phyloP scores from a whole-genome alignment of 2,329 filamentous ascomycete species.

The Pseudofabraea citricarpa region DNA sequence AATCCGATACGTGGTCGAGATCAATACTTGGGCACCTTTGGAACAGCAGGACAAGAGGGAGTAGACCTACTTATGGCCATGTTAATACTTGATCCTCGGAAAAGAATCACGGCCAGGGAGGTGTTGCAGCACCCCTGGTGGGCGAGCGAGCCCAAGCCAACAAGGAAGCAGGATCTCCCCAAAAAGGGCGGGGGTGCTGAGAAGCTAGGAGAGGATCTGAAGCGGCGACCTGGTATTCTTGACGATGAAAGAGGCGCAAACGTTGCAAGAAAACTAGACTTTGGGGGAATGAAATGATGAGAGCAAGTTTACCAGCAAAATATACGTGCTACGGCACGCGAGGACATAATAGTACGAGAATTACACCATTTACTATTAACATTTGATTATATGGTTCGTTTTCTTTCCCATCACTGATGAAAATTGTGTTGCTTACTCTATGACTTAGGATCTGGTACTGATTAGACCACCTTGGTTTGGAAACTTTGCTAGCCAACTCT shows the following conservation, averaged over 20 bases:
- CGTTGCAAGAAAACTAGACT: slow-evolving; percentile 30
- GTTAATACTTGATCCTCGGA: slow-evolving; percentile 79
- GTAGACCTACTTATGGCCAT: slow-evolving; percentile 87
- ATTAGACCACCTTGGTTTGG: no score
- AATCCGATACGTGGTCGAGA: slow-evolving; percentile 61
- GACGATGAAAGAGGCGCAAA: slow-evolving; percentile 67
- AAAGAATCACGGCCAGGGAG: slow-evolving; percentile 70
- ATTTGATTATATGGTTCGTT: no score
- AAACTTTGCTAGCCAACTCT: no score
- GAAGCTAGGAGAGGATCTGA: slow-evolving; percentile 78
- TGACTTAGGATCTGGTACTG: no score
- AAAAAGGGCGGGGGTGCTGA: slow-evolving; percentile 68
- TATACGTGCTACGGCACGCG: no score
- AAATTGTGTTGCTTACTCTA: no score
- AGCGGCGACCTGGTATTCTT: slow-evolving; percentile 67
- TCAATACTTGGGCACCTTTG: slow-evolving; percentile 73
- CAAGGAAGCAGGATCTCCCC: slow-evolving; percentile 75
- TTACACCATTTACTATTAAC: no score
- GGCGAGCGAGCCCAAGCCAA: slow-evolving; percentile 77
- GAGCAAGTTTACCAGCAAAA: background rate
- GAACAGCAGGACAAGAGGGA: slow-evolving; percentile 73
- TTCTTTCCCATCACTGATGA: no score
- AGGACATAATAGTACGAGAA: no score
- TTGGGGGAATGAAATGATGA: slow-evolving; percentile 18
- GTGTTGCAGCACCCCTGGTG: slow-evolving; percentile 85